Base-by-base conservation (phyloP, 805 yeast genomes). In the Suhomyces sp. region DNA sequence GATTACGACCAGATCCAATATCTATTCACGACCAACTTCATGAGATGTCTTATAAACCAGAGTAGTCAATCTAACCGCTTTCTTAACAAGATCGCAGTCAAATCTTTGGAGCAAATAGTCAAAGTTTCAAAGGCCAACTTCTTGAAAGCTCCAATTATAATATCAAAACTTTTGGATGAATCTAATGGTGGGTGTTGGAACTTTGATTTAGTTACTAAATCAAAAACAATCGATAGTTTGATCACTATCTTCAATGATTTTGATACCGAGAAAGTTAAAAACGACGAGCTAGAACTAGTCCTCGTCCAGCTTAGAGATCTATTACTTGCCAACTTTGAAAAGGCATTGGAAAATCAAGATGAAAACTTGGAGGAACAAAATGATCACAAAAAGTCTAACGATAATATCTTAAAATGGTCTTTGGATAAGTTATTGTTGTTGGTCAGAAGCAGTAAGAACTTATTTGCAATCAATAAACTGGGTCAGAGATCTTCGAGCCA, bases 31-130 rank as follows among this genome's bases (percentile, higher is more conserved):
- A 76, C 74, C 19, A 86, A 88, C 53, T 66, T 90, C 19, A 56
- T 82, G 64, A 72, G 95, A 52, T 74, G 84, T 8, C 58, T 88
- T 30, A 79, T 86, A 42, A 83, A 87, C 55, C 97, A 90, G 54
- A 65, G 83, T 5, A 68, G 86, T 1, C 83, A 83, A 44, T 50
- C 68, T 4, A 79, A 77, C 41, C 70, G 96, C 35, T 56, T 78
- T 36, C 66, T 91, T 32, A 72, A 84, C 62, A 83, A 80, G 46
- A 66, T 83, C 24, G 81, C 95, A 2, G 74, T 72, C 31, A 68
- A 65, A 38, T 69, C 75, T 0, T 59, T 84, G 28, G 50, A 60
- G 3, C 44, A 65, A 2, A 60, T 83, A 10, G 63, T 71, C 2
- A 60, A 61, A 2, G 63, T 45, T 48, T 4, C 66, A 66, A 41